phyloP scores from a whole-genome alignment of 2,329 filamentous ascomycete genomes.

The Scedosporium boydii region DNA sequence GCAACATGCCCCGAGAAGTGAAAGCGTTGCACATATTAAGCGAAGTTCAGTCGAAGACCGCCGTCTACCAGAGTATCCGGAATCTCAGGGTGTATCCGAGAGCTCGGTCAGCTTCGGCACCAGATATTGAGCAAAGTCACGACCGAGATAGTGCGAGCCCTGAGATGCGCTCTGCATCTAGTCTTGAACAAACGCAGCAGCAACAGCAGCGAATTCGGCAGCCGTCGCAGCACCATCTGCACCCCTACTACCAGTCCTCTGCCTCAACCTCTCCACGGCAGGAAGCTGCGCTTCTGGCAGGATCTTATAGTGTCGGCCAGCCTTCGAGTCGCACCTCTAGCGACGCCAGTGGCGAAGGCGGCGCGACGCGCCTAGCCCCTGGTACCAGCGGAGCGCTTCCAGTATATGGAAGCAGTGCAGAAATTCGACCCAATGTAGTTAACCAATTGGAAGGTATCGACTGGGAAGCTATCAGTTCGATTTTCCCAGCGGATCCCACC shows the following conservation, averaged over 20 bases:
- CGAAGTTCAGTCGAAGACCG: constrained; percentile 46
- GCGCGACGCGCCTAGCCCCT: constrained; percentile 7
- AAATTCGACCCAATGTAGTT: constrained; percentile 4
- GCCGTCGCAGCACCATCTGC: not conserved
- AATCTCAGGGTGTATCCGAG: not conserved
- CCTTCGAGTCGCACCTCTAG: not conserved
- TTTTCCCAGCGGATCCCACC: constrained; percentile 28
- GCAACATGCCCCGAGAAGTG: constrained; percentile 36
- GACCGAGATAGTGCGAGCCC: not conserved
- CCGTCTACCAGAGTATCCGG: constrained; percentile 43
- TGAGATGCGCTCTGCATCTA: not conserved
- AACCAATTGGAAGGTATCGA: constrained; percentile 44
- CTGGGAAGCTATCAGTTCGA: constrained; percentile 36
- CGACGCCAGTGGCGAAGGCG: not conserved
- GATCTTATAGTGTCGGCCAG: constrained; percentile 7
- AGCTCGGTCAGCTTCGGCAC: not conserved
- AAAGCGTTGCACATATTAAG: constrained; percentile 53
- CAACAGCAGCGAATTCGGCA: not conserved
- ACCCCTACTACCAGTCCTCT: not conserved
- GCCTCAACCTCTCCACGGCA: not conserved
- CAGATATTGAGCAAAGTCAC: not conserved
- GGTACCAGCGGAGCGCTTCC: not conserved
- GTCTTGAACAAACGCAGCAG: not conserved
- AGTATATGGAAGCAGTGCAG: constrained; percentile 1
- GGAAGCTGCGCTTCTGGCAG: not conserved